Percentiles rank a stretch among this genome's conserved stretches.
Evolutionary conservation across 805 yeast species (phyloP).

Genomic region (Starmera quercuum): DNA sequence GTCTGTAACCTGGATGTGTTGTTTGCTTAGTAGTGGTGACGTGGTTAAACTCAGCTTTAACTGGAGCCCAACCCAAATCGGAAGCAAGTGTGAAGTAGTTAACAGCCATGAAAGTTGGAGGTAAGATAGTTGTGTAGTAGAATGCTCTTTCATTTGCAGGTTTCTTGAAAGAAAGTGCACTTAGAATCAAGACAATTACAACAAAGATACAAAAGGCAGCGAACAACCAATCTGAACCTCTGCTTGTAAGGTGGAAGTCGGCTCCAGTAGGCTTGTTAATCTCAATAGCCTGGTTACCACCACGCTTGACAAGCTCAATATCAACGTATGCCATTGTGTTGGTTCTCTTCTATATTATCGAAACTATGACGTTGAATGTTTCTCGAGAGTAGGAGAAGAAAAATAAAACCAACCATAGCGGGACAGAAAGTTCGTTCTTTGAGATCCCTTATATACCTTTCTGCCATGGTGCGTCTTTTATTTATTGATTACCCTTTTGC

Average conservation of each 20-base stretch:
- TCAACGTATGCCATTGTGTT: slow-evolving; percentile 1
- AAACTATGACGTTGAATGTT: no score
- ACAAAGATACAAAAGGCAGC: slow-evolving; percentile 39
- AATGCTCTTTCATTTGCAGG: slow-evolving; percentile 28
- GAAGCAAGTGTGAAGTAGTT: slow-evolving; percentile 54
- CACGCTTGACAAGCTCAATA: slow-evolving; percentile 15
- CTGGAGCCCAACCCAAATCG: slow-evolving; percentile 47
- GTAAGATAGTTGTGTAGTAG: slow-evolving; percentile 32
- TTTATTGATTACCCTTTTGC: no score
- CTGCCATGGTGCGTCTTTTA: no score
- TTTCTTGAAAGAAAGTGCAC: slow-evolving; percentile 18
- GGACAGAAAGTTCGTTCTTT: no score
- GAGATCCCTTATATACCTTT: no score
- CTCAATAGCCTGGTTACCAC: slow-evolving; percentile 31
- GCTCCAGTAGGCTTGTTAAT: slow-evolving; percentile 36
- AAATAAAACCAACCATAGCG: no score
- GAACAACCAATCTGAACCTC: slow-evolving; percentile 67
- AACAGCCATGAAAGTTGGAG: slow-evolving; percentile 36
- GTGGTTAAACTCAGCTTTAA: slow-evolving; percentile 43
- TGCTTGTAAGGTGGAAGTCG: slow-evolving; percentile 44
- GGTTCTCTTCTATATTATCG: neutral
- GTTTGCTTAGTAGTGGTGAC: slow-evolving; percentile 24
- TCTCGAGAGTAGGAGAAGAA: no score
- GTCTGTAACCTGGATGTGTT: slow-evolving; percentile 32
- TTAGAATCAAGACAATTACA: slow-evolving; percentile 22